Evolutionary conservation across 2,329 filamentous ascomycete genomes (phyloP).

Genomic region (Rugonectria rugulosa): DNA sequence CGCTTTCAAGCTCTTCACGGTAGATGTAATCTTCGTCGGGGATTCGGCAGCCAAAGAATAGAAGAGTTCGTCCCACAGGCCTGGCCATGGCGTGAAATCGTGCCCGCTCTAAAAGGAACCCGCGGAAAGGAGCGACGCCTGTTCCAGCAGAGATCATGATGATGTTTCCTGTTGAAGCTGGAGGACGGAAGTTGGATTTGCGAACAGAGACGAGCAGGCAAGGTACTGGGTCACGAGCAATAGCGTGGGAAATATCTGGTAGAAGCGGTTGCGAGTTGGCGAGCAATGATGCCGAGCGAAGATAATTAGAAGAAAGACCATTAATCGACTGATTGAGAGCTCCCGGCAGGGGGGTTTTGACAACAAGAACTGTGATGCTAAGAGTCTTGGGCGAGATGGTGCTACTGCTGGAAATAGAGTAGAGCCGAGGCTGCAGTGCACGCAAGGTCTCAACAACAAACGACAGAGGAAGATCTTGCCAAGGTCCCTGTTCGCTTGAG

Average conservation of each 20-base stretch:
- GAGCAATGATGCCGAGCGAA: conserved; percentile 24
- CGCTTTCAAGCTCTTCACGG: conserved; percentile 29
- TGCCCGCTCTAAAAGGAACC: conserved; percentile 37
- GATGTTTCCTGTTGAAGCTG: conserved; percentile 50
- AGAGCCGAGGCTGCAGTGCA: conserved; percentile 59
- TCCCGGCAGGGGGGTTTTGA: conserved; percentile 22
- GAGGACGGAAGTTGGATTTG: conserved; percentile 53
- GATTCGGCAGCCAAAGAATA: conserved; percentile 67
- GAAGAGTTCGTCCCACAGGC: conserved; percentile 30
- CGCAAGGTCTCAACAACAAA: conserved; percentile 65
- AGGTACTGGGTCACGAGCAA: conserved; percentile 35
- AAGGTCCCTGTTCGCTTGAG: conserved; percentile 5
- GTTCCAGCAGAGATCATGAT: conserved; percentile 61
- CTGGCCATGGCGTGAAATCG: conserved; percentile 25
- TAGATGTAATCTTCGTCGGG: conserved; percentile 64
- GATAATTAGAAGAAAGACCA: conserved; percentile 37
- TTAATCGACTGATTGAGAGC: conserved; percentile 19
- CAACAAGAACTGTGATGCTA: conserved; percentile 32
- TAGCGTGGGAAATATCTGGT: background rate
- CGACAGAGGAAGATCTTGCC: conserved; percentile 47
- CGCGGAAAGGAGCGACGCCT: conserved; percentile 53
- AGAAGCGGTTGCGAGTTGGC: conserved; percentile 1
- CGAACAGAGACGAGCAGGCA: background rate
- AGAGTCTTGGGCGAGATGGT: conserved; percentile 38
- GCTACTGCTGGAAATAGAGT: conserved; percentile 67